phyloP scores from a whole-genome alignment of 2,329 filamentous ascomycete species.

The Fusarium clavum region DNA sequence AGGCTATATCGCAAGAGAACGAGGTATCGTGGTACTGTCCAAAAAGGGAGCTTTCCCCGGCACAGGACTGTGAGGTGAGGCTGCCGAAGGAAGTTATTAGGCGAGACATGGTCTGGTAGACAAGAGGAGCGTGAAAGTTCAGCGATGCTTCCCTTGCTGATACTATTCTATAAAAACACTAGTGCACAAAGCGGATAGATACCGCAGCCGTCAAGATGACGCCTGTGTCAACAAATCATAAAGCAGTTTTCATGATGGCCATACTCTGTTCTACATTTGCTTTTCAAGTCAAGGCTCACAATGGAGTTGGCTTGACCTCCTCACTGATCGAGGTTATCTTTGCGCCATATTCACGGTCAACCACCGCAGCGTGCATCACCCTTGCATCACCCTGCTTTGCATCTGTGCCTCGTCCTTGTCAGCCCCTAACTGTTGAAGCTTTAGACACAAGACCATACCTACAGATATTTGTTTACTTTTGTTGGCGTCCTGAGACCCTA shows the following conservation, averaged over 20 bases:
- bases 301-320: constrained; percentile 7
- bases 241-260: constrained; percentile 6
- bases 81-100: constrained; percentile 8
- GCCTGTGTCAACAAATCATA: constrained; percentile 41
- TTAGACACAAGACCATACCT: constrained; percentile 1
- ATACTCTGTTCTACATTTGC: constrained; percentile 29
- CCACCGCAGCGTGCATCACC: constrained; percentile 41
- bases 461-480: constrained; percentile 2
- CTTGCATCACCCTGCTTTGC: constrained; percentile 33
- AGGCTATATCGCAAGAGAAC: constrained; percentile 94
- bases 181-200: constrained; percentile 18
- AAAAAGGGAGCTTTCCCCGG: constrained; percentile 95
- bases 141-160: constrained; percentile 16
- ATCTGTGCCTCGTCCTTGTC: constrained; percentile 24
- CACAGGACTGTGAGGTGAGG: constrained; percentile 72
- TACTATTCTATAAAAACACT: constrained; percentile 11
- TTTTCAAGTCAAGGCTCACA: constrained; percentile 16
- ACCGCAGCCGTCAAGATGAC: constrained; percentile 31
- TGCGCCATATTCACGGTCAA: constrained; percentile 44
- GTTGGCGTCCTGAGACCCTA: not conserved
- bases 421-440: constrained; percentile 13
- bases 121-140: constrained; percentile 21
- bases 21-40: constrained; percentile 90
- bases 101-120: constrained; percentile 13
- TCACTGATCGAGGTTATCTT: constrained; percentile 19